Base-by-base conservation (phyloP, 2,329 filamentous ascomycete species). In the Rachicladosporium sp. region DNA sequence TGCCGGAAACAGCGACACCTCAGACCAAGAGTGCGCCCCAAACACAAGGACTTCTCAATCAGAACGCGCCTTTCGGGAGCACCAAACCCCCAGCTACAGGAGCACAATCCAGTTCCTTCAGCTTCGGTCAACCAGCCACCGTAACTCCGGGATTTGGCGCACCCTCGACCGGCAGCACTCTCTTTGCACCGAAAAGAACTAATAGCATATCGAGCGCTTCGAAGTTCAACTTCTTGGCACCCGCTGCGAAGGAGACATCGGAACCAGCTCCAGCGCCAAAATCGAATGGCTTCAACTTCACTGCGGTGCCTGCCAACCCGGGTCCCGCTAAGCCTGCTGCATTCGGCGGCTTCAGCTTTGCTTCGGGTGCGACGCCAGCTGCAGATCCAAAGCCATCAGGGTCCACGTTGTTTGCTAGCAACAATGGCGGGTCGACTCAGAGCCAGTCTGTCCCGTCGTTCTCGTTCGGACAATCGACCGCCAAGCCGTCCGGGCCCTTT, bases 1-100 rank as follows among this genome's bases (percentile, higher is more conserved):
- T 68, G 10, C 59, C 63, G 7, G 57, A 65, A 30, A 38, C 43
- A 10, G 34, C 33, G 6, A 29, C 12, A 29, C 9, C 33, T 4
- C 13, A 31, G 10, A 10, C 31, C 9, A 33, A 13, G 9, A 10
- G 29, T 11, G 19, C 31, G 8, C 34, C 19, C 27, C 7, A 37
- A 1, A 30, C 27, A 10, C 29, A 27, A 10, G 21, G 30, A 4
- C n/a, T 36, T 23, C 34, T 36, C 11, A 36, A 33, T 23, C 34
- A 41, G 5, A 29, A 36, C 15, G 38, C 36, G n/a, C 10, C 30
- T 6, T 35, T 27, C 2, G 41, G 42, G 15, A 27, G 33, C 9
- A 44, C 44, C 10, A 41, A 38, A 6, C 41, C 41, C 11, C 41
- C 41, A 15, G 34, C 40, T 3, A 19, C 31, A 11, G 33, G 34